These are phyloP conservation scores for Cercospora sp. DNA, from an alignment of 2,329 filamentous ascomycete species.

Conservation along the genomic window DNA sequence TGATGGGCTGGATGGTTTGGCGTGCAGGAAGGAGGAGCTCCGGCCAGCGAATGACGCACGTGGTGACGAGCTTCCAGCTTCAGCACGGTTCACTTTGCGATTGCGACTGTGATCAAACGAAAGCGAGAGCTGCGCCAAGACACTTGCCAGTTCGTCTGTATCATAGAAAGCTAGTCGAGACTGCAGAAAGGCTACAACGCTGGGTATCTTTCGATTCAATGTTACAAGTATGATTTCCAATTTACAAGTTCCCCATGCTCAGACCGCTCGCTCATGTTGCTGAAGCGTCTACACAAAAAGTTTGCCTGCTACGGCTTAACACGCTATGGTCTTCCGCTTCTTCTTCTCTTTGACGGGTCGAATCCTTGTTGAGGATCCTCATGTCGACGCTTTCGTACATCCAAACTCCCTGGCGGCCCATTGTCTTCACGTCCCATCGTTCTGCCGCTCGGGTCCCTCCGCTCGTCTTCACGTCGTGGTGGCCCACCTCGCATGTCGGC, in stretches of 20 bases:
- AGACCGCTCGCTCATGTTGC: not conserved
- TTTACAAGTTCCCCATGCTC: not conserved
- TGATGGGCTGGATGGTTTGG: not conserved
- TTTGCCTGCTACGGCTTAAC: not conserved
- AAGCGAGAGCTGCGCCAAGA: not conserved
- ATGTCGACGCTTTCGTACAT: slow-evolving; percentile 35
- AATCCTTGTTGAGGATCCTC: slow-evolving; percentile 31
- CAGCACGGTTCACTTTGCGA: not conserved
- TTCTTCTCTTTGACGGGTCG: slow-evolving; percentile 31
- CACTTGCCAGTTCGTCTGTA: not conserved
- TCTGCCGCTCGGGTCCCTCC: slow-evolving; percentile 22
- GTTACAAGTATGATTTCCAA: slow-evolving; percentile 1
- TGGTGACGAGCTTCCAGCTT: slow-evolving; percentile 4
- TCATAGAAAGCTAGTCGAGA: not conserved
- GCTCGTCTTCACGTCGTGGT: slow-evolving; percentile 28
- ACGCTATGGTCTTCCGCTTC: slow-evolving; percentile 25
- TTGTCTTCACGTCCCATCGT: slow-evolving; percentile 24
- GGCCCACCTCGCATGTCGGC: slow-evolving; percentile 27
- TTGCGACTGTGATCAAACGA: not conserved
- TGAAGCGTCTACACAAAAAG: not conserved
- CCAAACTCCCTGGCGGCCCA: slow-evolving; percentile 13
- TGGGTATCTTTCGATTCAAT: slow-evolving; percentile 5
- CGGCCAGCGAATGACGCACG: slow-evolving; percentile 8
- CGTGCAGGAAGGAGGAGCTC: not conserved
- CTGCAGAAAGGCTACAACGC: not conserved